Evolutionary conservation across 2,329 filamentous ascomycete genomes (phyloP).

Genomic region (Fusarium abutilonis): DNA sequence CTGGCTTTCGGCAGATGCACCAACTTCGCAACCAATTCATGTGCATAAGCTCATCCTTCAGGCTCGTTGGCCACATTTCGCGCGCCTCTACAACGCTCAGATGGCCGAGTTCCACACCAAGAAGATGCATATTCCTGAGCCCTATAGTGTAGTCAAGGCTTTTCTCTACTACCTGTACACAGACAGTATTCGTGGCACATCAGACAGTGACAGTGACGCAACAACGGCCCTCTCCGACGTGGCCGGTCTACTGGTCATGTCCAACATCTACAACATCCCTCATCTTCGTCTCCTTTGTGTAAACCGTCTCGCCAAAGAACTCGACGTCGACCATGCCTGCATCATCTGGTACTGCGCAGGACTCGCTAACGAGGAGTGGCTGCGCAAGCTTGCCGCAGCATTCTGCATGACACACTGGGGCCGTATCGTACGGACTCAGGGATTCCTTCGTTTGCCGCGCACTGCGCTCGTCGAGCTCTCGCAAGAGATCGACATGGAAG

Average conservation of each 20-base stretch:
- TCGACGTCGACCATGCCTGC: constrained; percentile 94
- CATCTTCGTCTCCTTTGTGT: constrained; percentile 91
- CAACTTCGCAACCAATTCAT: constrained; percentile 85
- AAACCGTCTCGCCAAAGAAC: constrained; percentile 86
- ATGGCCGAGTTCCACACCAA: constrained; percentile 98
- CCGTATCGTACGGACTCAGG: constrained; percentile 86
- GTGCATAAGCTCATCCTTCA: constrained; percentile 95
- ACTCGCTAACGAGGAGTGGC: constrained; percentile 90
- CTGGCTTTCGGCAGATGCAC: constrained; percentile 69
- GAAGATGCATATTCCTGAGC: constrained; percentile 97
- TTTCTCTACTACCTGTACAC: constrained; percentile 98
- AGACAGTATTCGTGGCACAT: constrained; percentile 77
- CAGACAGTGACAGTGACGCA: constrained; percentile 69
- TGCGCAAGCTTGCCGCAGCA: constrained; percentile 84
- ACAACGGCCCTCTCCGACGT: constrained; percentile 85
- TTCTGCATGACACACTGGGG: constrained; percentile 97
- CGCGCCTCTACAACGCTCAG: constrained; percentile 87
- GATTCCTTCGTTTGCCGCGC: constrained; percentile 83
- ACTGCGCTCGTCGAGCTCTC: constrained; percentile 87
- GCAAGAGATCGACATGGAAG: constrained; percentile 92
- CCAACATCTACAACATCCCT: constrained; percentile 97
- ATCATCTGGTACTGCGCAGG: constrained; percentile 96
- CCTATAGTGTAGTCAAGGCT: constrained; percentile 90
- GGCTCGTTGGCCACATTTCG: constrained; percentile 96
- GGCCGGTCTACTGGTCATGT: constrained; percentile 94